Base-by-base conservation (phyloP, 1,284 basidiomycete species). In the Sanghuangporus weigelae region DNA sequence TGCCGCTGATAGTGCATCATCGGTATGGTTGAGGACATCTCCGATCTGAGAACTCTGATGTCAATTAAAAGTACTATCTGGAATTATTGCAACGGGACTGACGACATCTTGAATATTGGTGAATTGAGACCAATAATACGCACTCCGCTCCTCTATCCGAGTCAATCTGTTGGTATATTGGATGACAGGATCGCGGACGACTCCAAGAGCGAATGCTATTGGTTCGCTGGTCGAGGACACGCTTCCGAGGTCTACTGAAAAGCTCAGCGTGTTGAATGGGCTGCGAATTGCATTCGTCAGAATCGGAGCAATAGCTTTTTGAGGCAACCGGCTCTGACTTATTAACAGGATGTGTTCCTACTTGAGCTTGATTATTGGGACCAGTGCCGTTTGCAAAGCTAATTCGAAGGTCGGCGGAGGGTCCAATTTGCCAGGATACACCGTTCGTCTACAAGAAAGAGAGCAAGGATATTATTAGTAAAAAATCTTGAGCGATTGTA, bases 21-120 rank as follows among this genome's bases (percentile, higher is more conserved):
- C 53, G 62, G 76, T 82, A 63, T 79, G 77, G 1, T 63, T 48
- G 7, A 81, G 65, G 66, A 81, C 77, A 35, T 72, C 71, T 8
- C 71, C 66, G 12, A 81, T 73, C 77, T 81, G 64, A 10, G 23
- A n/a, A 31, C 4, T 14, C 23, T 16, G n/a, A 1, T 5, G 26
- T 4, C 11, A 19, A 53, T 7, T 35, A 19, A 40, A 26, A 38
- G 50, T 11, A 42, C 40, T 38, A 26, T 53, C 2, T 11, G 7
- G 8, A 16, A 3, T n/a, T n/a, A n/a, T n/a, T 2, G 42, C 21
- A 23, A 26, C 36, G 16, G 40, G 19, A 57, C 59, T 36, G 31
- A 64, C 63, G 3, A 36, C 63, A 23, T 60, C 58, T 1, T 55
- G 49, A 7, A 59, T 50, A 38, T 6, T 71, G 14, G 68, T 71